Conservation (phyloP, 2,329 filamentous ascomycete species). For the Paracoccidioides lutzii region DNA sequence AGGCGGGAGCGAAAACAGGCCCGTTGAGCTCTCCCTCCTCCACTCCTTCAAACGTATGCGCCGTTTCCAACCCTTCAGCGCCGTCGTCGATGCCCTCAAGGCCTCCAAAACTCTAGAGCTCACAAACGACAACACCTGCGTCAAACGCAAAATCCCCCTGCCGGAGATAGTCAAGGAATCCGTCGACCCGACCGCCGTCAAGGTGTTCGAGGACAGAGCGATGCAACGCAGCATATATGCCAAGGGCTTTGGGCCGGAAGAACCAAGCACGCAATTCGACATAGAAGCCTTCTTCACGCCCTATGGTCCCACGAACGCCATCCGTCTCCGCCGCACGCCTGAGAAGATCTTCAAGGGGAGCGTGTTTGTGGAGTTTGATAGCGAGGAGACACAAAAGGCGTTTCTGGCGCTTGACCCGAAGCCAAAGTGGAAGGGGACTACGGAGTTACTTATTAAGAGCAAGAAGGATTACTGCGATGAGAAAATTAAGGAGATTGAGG, state of each 20-base stretch:
- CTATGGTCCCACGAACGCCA: constrained; percentile 64
- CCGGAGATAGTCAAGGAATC: constrained; percentile 41
- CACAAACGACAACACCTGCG: constrained; percentile 55
- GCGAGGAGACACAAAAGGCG: constrained; percentile 61
- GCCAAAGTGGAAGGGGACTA: constrained; percentile 68
- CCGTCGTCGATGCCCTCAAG: constrained; percentile 70
- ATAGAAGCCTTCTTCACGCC: constrained; percentile 83
- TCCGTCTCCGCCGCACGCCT: constrained; percentile 71
- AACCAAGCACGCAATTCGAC: constrained; percentile 76
- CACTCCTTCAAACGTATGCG: constrained; percentile 92
- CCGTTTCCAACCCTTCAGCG: constrained; percentile 76
- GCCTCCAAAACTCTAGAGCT: constrained; percentile 62
- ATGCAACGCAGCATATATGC: constrained; percentile 72
- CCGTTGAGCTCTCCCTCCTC: constrained; percentile 65
- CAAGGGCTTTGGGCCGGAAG: constrained; percentile 85
- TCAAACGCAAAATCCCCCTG: constrained; percentile 64
- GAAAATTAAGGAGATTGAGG: constrained; percentile 58
- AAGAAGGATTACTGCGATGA: constrained; percentile 80
- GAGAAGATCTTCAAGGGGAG: constrained; percentile 81
- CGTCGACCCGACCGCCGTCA: constrained; percentile 41
- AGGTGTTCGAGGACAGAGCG: constrained; percentile 49
- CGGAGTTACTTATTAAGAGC: constrained; percentile 64
- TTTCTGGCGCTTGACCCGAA: constrained; percentile 71
- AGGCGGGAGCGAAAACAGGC: constrained; percentile 60
- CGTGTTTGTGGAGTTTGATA: constrained; percentile 84